Conservation (phyloP, 2,329 filamentous ascomycete genomes). For the Chalaropsis thielavioides region DNA sequence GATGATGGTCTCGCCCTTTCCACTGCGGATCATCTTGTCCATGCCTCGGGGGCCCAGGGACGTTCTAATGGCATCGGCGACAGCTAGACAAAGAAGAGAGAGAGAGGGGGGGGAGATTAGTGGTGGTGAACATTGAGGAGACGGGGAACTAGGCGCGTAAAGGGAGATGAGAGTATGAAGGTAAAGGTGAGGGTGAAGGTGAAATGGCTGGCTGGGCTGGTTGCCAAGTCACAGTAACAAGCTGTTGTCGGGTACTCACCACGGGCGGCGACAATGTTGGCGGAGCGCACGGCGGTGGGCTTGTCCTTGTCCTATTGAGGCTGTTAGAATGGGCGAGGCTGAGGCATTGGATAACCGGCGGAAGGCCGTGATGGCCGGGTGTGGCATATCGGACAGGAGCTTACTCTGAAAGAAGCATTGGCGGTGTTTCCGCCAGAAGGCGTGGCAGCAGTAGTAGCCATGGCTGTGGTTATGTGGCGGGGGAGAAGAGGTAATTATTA, state of each 20-base stretch:
- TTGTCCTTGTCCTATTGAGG: constrained; percentile 71
- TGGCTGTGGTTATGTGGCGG: constrained; percentile 3
- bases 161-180: not conserved
- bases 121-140: no score
- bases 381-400: constrained; percentile 17
- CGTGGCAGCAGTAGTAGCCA: constrained; percentile 17
- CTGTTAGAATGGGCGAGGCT: constrained; percentile 22
- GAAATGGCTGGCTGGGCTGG: not conserved
- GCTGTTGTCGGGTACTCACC: constrained; percentile 36
- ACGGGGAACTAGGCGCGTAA: not conserved
- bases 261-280: constrained; percentile 94
- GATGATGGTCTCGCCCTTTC: constrained; percentile 95
- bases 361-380: no score
- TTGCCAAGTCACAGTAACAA: not conserved
- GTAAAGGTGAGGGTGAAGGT: not conserved
- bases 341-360: no score
- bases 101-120: not conserved
- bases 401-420: constrained; percentile 45
- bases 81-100: constrained; percentile 41
- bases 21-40: constrained; percentile 99
- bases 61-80: constrained; percentile 93
- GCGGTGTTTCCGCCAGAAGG: constrained; percentile 27
- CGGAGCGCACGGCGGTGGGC: constrained; percentile 88
- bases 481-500: not conserved
- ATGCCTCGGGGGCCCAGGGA: constrained; percentile 92